Base-by-base conservation (phyloP, 108 stramenopile species). In the Cyclostephanos tholiformis region DNA sequence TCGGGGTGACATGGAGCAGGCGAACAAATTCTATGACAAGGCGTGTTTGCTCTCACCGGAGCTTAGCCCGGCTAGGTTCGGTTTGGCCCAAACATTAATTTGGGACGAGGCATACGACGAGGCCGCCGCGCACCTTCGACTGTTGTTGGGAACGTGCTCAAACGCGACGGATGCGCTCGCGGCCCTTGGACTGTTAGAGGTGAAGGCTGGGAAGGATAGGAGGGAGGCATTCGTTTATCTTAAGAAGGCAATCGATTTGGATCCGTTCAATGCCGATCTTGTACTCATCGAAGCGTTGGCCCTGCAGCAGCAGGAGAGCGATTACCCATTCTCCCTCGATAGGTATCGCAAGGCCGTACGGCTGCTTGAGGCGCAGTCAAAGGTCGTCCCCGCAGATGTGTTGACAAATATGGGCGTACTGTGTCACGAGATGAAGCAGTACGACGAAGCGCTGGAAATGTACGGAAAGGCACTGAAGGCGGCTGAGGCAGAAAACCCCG, bases 141-240 rank as follows among this genome's bases (percentile, higher is more conserved):
- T 83, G 50, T 82, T 93, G 20, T 65, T 93, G 17, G 79, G 79
- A 13, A 88, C 82, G 20, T 87, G 80, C 53, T 70, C 84, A n/a
- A 89, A 87, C 46, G 90, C 92, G 16, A 91, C 92, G 17, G 95
- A 95, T 79, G 91, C 92, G 10, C 75, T 91, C 44, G 91, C 90
- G 17, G 71, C 83, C 22, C 69, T 93, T 58, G 95, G 95, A 25
- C 65, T 93, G 65, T 65, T 95, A 56, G 81, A 91, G 62, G 92
- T 89, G 46, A 85, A 83, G 60, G 76, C 67, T 9, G 89, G 88
- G n/a, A 87, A 84, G 38, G 84, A 88, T 50, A 67, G 82, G 22
- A 75, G 86, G 27, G 89, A 86, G 35, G 94, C 89, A 8, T 73
- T 95, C 17, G 64, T 75, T 11, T 81, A 95, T 66, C 63, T 95